A percentile compares a stretch with the other conserved stretches of the same genome.
Conservation (phyloP, 2,329 filamentous ascomycete species). For the Monilinia polystroma region DNA sequence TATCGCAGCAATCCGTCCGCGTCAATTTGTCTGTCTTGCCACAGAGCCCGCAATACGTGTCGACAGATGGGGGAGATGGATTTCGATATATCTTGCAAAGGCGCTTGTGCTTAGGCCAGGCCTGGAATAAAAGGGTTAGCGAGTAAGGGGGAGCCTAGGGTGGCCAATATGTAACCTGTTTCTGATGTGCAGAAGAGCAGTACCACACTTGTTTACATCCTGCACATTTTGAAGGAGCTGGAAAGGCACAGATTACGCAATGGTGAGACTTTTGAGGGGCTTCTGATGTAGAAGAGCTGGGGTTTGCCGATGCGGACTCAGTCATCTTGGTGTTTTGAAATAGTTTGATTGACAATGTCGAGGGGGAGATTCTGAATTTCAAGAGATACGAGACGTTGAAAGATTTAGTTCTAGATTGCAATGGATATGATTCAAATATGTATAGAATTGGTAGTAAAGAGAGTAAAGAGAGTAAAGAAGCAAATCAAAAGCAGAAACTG, state of each 20-base stretch:
- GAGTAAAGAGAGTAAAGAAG: too few relatives aligned
- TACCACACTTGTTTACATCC: background rate
- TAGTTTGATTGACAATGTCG: too few relatives aligned
- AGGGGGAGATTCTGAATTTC: too few relatives aligned
- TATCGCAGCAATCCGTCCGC: background rate
- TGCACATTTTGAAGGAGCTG: background rate
- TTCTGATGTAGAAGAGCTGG: background rate
- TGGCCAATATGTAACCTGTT: background rate
- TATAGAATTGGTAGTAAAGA: too few relatives aligned
- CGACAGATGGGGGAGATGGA: background rate
- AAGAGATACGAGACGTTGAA: background rate
- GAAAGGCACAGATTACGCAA: background rate
- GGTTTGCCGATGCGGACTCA: background rate
- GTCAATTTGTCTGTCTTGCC: background rate
- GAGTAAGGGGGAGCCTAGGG: background rate
- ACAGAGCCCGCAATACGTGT: background rate
- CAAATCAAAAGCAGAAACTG: too few relatives aligned
- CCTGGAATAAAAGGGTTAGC: background rate
- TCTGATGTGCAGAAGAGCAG: background rate
- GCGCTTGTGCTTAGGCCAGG: background rate
- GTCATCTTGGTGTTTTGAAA: background rate
- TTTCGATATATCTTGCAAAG: background rate
- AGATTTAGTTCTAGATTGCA: background rate
- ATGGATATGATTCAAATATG: background rate
- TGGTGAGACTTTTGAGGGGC: background rate